Evolutionary conservation across 345 rosid species (phyloP).

Genomic region (Euphorbia tirucalli): DNA sequence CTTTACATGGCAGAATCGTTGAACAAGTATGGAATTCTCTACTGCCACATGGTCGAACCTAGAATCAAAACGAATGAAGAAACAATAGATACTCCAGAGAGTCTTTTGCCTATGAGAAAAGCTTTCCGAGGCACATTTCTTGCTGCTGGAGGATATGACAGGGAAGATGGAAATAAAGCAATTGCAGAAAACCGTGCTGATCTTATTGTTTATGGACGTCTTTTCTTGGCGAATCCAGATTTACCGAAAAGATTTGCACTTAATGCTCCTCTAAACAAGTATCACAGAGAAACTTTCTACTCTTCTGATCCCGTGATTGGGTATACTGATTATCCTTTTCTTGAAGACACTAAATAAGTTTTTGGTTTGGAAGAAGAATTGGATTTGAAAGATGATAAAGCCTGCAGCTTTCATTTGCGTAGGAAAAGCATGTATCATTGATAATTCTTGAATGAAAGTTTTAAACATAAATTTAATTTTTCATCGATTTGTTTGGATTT

Average conservation of each 20-base stretch:
- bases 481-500: too few species aligned
- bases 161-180: slow-evolving; percentile 50
- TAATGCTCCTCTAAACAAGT: slow-evolving; percentile 53
- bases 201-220: slow-evolving; percentile 58
- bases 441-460: too few species aligned
- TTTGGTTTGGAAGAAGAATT: too few species aligned
- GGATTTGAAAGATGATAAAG: too few species aligned
- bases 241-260: slow-evolving; percentile 61
- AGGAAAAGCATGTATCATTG: too few species aligned
- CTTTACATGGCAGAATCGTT: slow-evolving; percentile 58
- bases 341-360: slow-evolving; percentile 19
- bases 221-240: slow-evolving; percentile 70
- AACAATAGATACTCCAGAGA: slow-evolving; percentile 24
- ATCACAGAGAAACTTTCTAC: slow-evolving; percentile 50
- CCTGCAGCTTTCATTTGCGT: too few species aligned
- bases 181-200: slow-evolving; percentile 47
- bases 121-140: slow-evolving; percentile 66
- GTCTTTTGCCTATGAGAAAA: slow-evolving; percentile 56
- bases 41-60: slow-evolving; percentile 70
- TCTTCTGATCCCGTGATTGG: slow-evolving; percentile 51
- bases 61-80: slow-evolving; percentile 45
- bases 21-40: slow-evolving; percentile 53
- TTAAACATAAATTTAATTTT: too few species aligned
- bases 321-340: slow-evolving; percentile 72
- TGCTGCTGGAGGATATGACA: slow-evolving; percentile 53